phyloP scores from a whole-genome alignment of 2,329 filamentous ascomycete genomes.

The Alternaria rosae region DNA sequence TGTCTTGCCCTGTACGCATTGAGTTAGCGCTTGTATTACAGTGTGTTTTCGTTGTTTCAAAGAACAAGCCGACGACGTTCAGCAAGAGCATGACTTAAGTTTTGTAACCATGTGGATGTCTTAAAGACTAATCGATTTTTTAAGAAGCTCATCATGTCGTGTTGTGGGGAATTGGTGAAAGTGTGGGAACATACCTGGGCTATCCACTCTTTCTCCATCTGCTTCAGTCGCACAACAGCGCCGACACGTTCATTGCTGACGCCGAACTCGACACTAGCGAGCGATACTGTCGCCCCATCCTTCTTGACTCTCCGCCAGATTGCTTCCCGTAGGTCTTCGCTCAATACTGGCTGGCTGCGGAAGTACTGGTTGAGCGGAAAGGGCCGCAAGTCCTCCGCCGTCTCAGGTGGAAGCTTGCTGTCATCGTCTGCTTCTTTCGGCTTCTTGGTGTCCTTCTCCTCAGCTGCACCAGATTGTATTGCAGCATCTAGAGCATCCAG shows the following conservation, averaged over 20 bases:
- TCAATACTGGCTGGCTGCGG: slow-evolving; percentile 74
- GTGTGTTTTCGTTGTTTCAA: background rate
- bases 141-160: slow-evolving; percentile 71
- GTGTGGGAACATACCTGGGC: slow-evolving; percentile 69
- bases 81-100: slow-evolving; percentile 75
- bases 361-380: slow-evolving; percentile 80
- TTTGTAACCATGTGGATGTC: slow-evolving; percentile 91
- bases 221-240: slow-evolving; percentile 84
- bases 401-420: slow-evolving; percentile 40
- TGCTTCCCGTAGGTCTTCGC: slow-evolving; percentile 73
- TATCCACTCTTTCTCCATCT: slow-evolving; percentile 81
- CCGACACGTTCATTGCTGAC: slow-evolving; percentile 85
- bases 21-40: slow-evolving; percentile 23
- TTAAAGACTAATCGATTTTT: slow-evolving; percentile 99
- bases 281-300: slow-evolving; percentile 71
- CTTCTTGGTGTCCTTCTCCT: slow-evolving; percentile 22
- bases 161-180: background rate
- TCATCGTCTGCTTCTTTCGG: slow-evolving; percentile 24
- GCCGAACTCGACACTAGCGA: slow-evolving; percentile 77
- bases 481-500: slow-evolving; percentile 39
- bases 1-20: slow-evolving; percentile 69
- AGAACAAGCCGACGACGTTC: slow-evolving; percentile 51
- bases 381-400: slow-evolving; percentile 56
- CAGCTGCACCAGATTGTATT: slow-evolving; percentile 28
- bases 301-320: slow-evolving; percentile 74